Base-by-base conservation (phyloP, 768 basidiomycete genomes). In the Infundibulicybe gibba region DNA sequence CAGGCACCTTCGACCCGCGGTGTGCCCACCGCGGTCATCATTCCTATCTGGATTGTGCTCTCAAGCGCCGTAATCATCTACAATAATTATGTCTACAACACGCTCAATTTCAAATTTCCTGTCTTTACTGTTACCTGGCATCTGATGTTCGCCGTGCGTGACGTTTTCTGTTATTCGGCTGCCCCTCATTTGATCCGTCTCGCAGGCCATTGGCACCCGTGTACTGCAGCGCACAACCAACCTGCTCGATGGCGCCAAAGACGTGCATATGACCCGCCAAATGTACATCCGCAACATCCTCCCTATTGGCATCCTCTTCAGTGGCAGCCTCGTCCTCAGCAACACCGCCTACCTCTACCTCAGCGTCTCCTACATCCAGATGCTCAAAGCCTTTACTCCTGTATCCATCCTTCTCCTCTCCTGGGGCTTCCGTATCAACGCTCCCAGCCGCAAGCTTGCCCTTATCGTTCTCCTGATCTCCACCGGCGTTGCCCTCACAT, bases 111-210 rank as follows among this genome's bases (percentile, higher is more conserved):
- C 74, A 80, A 81, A 59, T 97, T 74, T 71, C 94, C 94, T 21
- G 92, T 97, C 53, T 95, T 94, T 67, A 78, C 93, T 40, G 92
- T 94, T 46, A 94, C 92, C 35, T 94, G 78, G 78, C 93, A 93
- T 63, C 82, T 90, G 53, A 68, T 69, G n/a, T 72, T 77, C 50
- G 85, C 86, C 44, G 80, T 79, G 61, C 64, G 74, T 67, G 25
- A 25, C 25, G 25, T 25, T 10, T 38, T 15, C 42, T 20, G 44
- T 47, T 33, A 45, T 41, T 44, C 40, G 5, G 6, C 35, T 48
- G 42, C 32, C 40, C 32, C 45, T n/a, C 35, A 47, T 44, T 25
- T 30, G 16, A 9, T 25, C 19, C 37, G 6, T 42, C 47, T 5
- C 15, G 8, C 32, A 86, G 80, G 75, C 92, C 1, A 74, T 93